Conservation (phyloP, 495 filamentous ascomycete genomes). For the Lichina pygmaea region DNA sequence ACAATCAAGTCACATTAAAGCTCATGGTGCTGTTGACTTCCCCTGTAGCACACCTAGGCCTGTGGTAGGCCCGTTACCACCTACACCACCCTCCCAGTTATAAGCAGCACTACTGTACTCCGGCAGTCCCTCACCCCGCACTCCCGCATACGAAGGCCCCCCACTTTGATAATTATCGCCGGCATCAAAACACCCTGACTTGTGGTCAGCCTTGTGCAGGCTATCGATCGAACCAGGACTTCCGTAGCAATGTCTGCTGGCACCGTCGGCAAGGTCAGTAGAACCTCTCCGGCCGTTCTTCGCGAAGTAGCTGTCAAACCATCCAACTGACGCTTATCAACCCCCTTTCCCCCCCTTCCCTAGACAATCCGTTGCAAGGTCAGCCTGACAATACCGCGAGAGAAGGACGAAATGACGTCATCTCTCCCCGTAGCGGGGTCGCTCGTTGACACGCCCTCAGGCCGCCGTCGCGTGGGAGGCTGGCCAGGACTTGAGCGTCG, state of each 20-base stretch:
- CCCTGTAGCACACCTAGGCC: too few species aligned
- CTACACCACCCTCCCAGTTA: too few species aligned
- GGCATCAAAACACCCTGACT: too few species aligned
- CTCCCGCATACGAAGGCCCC: too few species aligned
- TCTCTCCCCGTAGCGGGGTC: not conserved
- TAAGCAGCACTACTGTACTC: too few species aligned
- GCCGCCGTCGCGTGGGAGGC: constrained; percentile 94
- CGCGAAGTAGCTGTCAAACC: not conserved
- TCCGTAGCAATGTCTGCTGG: constrained; percentile 10
- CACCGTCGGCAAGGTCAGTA: constrained; percentile 29
- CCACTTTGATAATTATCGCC: too few species aligned
- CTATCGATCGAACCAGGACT: not conserved
- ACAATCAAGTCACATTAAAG: too few species aligned
- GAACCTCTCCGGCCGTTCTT: not conserved
- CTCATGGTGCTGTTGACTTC: too few species aligned
- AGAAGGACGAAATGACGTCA: not conserved
- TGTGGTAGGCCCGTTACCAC: too few species aligned
- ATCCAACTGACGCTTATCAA: not conserved
- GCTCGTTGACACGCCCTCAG: constrained; percentile 14
- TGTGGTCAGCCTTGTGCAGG: too few species aligned
- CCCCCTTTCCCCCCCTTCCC: not conserved
- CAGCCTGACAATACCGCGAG: constrained; percentile 5
- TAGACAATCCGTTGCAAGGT: constrained; percentile 61
- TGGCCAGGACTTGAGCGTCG: constrained; percentile 62
- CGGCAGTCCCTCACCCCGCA: too few species aligned